phyloP scores from a whole-genome alignment of 371 early-diverging fungal genomes.

The Chytridium lagenaria region DNA sequence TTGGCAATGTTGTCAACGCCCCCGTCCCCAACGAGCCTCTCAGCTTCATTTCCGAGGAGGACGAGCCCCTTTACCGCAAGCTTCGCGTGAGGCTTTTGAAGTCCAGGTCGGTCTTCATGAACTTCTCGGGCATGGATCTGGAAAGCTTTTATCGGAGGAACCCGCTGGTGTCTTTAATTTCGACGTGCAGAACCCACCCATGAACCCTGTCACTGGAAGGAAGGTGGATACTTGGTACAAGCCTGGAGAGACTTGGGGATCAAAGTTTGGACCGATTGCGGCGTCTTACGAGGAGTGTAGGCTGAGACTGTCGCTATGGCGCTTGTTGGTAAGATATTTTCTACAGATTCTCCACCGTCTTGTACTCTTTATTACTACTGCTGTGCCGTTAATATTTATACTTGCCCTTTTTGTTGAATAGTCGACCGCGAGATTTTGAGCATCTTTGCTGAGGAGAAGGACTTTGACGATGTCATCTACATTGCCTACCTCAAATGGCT shows the following conservation, averaged over 20 bases:
- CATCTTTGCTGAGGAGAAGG: conserved; percentile 59
- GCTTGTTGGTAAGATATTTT: conserved; percentile 42
- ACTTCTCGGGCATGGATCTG: conserved; percentile 65
- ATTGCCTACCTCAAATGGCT: conserved; percentile 55
- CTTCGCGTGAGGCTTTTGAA: conserved; percentile 62
- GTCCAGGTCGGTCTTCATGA: conserved; percentile 62
- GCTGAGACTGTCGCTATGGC: conserved; percentile 68
- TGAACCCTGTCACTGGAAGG: conserved; percentile 57
- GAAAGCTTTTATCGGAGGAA: conserved; percentile 63
- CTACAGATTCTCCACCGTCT: conserved; percentile 1
- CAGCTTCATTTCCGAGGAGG: conserved; percentile 58
- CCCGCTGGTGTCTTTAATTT: conserved; percentile 62
- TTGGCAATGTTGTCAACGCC: conserved; percentile 67
- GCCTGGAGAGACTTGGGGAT: conserved; percentile 66
- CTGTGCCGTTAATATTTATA: too few relatives aligned
- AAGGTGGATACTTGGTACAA: conserved; percentile 66
- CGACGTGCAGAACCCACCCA: conserved; percentile 48
- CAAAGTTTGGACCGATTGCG: conserved; percentile 51
- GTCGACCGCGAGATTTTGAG: conserved; percentile 6
- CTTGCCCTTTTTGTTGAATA: background rate
- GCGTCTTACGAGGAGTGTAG: conserved; percentile 67
- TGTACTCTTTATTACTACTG: too few relatives aligned
- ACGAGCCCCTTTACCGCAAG: conserved; percentile 54
- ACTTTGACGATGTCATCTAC: conserved; percentile 61
- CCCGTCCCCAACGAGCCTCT: conserved; percentile 58